phyloP scores from a whole-genome alignment of 768 basidiomycete genomes.

The Calocybe gangraenosa region DNA sequence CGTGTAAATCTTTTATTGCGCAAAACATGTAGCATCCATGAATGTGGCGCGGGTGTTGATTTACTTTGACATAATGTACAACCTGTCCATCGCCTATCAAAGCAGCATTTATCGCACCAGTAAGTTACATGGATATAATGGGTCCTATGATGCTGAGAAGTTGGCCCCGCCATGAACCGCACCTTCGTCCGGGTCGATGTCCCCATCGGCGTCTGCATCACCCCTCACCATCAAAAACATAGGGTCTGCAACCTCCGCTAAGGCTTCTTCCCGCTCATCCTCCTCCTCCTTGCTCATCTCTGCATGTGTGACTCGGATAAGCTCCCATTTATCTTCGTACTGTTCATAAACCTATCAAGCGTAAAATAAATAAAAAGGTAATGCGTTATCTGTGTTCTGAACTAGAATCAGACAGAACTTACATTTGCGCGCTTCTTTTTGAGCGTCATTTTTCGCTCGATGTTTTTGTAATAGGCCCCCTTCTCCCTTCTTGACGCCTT shows the following conservation, averaged over 20 bases:
- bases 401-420: conserved; percentile 20
- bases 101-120: conserved; percentile 18
- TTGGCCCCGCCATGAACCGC: conserved; percentile 28
- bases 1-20: too few species aligned
- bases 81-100: conserved; percentile 26
- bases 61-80: too few species aligned
- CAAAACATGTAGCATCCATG: too few species aligned
- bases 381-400: conserved; percentile 2
- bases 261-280: conserved; percentile 72
- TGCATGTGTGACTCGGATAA: conserved; percentile 68
- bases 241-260: conserved; percentile 76
- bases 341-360: conserved; percentile 62
- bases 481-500: conserved; percentile 32
- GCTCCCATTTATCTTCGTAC: conserved; percentile 79
- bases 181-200: conserved; percentile 42
- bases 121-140: not conserved
- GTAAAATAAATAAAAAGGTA: conserved; percentile 1
- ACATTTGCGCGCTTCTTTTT: conserved; percentile 85
- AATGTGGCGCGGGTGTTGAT: too few species aligned
- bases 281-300: conserved; percentile 72
- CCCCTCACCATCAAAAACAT: conserved; percentile 49
- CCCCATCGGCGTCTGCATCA: conserved; percentile 66
- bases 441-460: conserved; percentile 82
- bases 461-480: conserved; percentile 87
- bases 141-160: conserved; percentile 20